These are phyloP conservation scores for Globisporangium irregulare DNA, from an alignment of 352 stramenopile species.

Conservation along the genomic window DNA sequence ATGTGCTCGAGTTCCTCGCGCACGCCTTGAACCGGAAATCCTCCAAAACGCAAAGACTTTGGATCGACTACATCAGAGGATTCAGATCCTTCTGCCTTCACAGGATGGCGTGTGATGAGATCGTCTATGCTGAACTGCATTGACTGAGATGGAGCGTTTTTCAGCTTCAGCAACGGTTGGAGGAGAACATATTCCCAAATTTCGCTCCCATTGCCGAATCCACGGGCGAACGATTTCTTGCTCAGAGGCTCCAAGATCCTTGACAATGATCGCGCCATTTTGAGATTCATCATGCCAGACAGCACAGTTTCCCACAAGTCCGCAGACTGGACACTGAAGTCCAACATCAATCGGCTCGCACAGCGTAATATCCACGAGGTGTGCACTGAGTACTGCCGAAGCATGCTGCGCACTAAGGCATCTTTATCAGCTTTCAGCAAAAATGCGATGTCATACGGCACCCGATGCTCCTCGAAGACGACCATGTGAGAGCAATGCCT, in stretches of 20 bases:
- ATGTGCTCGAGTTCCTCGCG: constrained; percentile 28
- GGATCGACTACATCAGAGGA: not conserved
- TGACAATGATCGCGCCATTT: constrained; percentile 50
- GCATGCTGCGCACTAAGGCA: constrained; percentile 36
- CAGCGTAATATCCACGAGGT: constrained; percentile 37
- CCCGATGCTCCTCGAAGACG: constrained; percentile 49
- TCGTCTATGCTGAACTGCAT: constrained; percentile 3
- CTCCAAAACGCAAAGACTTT: constrained; percentile 23
- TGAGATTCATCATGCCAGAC: constrained; percentile 32
- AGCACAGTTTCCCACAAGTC: constrained; percentile 54
- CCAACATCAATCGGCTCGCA: constrained; percentile 42
- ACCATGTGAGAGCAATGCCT: constrained; percentile 43
- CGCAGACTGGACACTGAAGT: constrained; percentile 40
- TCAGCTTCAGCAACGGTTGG: constrained; percentile 20
- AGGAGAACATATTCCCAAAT: constrained; percentile 46
- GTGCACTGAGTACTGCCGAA: constrained; percentile 32
- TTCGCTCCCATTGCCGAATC: constrained; percentile 24
- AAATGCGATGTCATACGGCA: constrained; percentile 39
- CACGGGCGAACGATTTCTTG: constrained; percentile 32
- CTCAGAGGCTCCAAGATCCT: constrained; percentile 35
- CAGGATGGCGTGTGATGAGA: not conserved
- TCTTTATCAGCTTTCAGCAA: constrained; percentile 52
- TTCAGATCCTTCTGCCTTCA: not conserved
- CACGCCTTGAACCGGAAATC: constrained; percentile 20
- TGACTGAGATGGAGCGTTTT: not conserved